Evolutionary conservation across 495 filamentous ascomycete genomes (phyloP).

Genomic region (Rostrohypoxylon terebratum): DNA sequence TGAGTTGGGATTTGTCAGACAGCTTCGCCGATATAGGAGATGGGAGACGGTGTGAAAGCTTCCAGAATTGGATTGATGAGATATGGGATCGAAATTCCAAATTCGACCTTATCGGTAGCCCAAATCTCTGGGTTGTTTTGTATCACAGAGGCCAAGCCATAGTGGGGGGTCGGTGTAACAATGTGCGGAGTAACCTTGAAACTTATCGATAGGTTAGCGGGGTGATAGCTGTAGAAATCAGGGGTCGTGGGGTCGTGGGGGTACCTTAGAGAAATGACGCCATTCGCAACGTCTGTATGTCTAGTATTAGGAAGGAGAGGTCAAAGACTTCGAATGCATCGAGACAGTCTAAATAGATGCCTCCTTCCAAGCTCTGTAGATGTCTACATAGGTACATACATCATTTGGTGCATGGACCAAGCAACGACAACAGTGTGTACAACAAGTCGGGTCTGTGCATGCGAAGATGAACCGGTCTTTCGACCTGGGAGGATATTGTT

Average conservation of each 20-base stretch:
- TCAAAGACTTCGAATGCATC: no score
- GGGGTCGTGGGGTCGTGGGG: conserved; percentile 5
- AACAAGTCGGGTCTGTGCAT: no score
- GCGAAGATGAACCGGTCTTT: no score
- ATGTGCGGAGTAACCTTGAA: no score
- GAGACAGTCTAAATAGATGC: no score
- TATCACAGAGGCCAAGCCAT: neutral
- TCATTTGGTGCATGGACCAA: no score
- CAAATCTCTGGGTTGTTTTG: conserved; percentile 10
- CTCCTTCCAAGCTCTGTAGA: no score
- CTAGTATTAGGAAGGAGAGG: neutral
- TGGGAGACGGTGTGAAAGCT: conserved; percentile 16
- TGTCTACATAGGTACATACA: no score
- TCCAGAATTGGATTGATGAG: neutral
- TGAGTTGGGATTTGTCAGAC: neutral
- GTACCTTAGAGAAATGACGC: conserved; percentile 16
- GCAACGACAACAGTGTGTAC: no score
- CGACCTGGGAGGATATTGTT: no score
- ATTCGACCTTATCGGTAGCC: conserved; percentile 23
- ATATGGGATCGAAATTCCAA: conserved; percentile 5
- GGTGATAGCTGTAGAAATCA: neutral
- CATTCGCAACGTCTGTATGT: neutral
- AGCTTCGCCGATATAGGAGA: conserved; percentile 39
- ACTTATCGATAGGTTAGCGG: conserved; percentile 20
- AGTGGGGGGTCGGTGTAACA: no score